These are phyloP conservation scores for Barnettozyma salicaria DNA, from an alignment of 805 yeast genomes.

Conservation along the genomic window DNA sequence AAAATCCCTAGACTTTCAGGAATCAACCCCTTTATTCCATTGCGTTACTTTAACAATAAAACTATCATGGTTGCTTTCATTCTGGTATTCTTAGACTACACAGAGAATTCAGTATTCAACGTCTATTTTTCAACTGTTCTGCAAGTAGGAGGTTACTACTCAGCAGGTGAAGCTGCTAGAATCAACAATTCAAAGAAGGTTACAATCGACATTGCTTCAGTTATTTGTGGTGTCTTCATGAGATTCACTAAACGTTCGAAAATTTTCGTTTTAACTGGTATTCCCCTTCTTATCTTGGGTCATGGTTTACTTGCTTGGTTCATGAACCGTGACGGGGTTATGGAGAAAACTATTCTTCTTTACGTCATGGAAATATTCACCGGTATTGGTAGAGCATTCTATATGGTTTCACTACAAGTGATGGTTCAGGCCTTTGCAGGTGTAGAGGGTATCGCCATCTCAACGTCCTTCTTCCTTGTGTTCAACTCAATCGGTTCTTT, in stretches of 20 bases:
- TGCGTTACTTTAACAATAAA: constrained; percentile 18
- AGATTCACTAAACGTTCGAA: constrained; percentile 27
- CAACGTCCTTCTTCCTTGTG: constrained; percentile 28
- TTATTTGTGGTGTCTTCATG: constrained; percentile 26
- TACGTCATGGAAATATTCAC: constrained; percentile 23
- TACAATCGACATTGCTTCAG: constrained; percentile 24
- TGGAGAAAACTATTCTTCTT: constrained; percentile 12
- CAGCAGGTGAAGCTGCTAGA: constrained; percentile 28
- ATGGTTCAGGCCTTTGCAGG: constrained; percentile 27
- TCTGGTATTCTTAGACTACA: constrained; percentile 22
- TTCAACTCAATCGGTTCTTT: constrained; percentile 27
- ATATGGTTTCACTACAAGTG: constrained; percentile 24
- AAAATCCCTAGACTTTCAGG: constrained; percentile 6
- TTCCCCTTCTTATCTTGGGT: constrained; percentile 23
- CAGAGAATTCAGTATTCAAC: constrained; percentile 24
- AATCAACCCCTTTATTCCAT: constrained; percentile 25
- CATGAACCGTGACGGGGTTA: constrained; percentile 19
- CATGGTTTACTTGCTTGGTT: constrained; percentile 26
- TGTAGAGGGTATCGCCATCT: constrained; percentile 27
- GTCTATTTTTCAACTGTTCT: constrained; percentile 25
- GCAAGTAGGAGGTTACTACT: constrained; percentile 28
- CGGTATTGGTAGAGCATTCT: constrained; percentile 28
- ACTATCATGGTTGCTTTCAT: constrained; percentile 20
- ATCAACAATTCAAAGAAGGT: constrained; percentile 28
- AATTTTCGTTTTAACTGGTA: constrained; percentile 20